Base-by-base conservation (phyloP, 1,284 basidiomycete genomes). In the Amylostereum areolatum region DNA sequence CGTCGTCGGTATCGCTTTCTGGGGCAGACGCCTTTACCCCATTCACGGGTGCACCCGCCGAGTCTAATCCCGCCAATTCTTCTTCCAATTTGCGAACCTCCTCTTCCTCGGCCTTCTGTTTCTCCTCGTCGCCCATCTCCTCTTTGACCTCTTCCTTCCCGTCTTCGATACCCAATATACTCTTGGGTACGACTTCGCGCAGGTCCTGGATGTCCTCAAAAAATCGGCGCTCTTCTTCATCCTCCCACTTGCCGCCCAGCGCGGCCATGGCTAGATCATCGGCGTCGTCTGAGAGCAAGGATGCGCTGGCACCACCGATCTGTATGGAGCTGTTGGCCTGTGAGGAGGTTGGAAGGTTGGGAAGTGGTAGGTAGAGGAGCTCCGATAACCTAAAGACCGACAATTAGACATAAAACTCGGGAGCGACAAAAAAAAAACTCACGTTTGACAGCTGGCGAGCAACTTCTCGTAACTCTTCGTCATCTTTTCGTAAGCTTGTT, bases 401-500 rank as follows among this genome's bases (percentile, higher is more conserved):
- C 34, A 28, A 30, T 9, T 27, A 42, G 30, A 29, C 31, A 45
- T 29, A 2, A 28, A 35, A 27, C 27, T 28, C 25, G 11, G 5
- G n/a, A 35, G 10, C 18, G 8, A 45, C 18, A 33, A 34, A 39
- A 43, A 24, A 49, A 40, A 18, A 47, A 67, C 77, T 57, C 57
- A 92, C 90, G 81, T 83, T 66, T 94, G 91, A 49, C 93, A 92
- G 55, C 83, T 91, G 10, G 85, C 73, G 42, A 93, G 79, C 12
- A 97, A 70, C 52, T 94, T 92, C 68, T 99, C 96, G 59, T 97
- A 97, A 33, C 83, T 81, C 65, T 92, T 94, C 10, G 93, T 92
- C 89, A 97, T 95, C 70, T 93, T 95, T 71, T 99, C 97, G 65
- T 98, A 99, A 10, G 89, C 91, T 66, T 99, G 94, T 65, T 98